Conservation (phyloP, 2,329 filamentous ascomycete species). For the Trichoderma brevicompactum region DNA sequence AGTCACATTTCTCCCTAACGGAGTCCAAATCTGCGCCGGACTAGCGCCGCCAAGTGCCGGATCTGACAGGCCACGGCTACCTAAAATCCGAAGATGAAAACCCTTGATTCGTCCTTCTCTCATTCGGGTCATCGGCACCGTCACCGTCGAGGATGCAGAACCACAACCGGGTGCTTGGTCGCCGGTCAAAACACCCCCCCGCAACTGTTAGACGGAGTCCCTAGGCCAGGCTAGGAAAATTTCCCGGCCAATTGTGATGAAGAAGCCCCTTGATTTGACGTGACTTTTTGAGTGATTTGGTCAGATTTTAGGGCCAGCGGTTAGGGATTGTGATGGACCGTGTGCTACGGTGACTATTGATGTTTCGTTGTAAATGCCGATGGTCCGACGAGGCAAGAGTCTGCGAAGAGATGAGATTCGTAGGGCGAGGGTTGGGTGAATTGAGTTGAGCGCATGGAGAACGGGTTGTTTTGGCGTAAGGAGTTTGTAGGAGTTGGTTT, state of each 20-base stretch:
- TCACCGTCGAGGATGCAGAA: background rate
- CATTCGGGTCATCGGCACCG: background rate
- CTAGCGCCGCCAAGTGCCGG: background rate
- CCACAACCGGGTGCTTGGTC: background rate
- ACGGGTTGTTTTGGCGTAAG: background rate
- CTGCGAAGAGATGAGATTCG: background rate
- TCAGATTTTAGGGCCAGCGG: conserved; percentile 23
- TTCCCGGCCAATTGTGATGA: background rate
- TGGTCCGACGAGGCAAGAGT: conserved; percentile 1
- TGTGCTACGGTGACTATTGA: background rate
- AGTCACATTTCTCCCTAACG: background rate
- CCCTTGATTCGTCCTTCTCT: too few species aligned
- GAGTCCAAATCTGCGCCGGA: background rate
- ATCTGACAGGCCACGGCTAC: too few species aligned
- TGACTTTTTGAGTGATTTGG: background rate
- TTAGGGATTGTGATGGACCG: background rate
- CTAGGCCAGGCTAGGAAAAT: background rate
- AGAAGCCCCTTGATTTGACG: background rate
- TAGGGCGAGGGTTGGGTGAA: background rate
- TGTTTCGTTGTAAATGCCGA: background rate
- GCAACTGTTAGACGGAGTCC: background rate
- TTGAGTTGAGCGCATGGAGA: too few species aligned
- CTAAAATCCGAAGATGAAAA: too few species aligned
- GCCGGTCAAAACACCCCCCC: too few species aligned
- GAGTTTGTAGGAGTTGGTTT: background rate